A percentile compares a stretch with the other conserved stretches of the same genome.
Conservation (phyloP, 768 basidiomycete genomes). For the Termitomyces sp. region DNA sequence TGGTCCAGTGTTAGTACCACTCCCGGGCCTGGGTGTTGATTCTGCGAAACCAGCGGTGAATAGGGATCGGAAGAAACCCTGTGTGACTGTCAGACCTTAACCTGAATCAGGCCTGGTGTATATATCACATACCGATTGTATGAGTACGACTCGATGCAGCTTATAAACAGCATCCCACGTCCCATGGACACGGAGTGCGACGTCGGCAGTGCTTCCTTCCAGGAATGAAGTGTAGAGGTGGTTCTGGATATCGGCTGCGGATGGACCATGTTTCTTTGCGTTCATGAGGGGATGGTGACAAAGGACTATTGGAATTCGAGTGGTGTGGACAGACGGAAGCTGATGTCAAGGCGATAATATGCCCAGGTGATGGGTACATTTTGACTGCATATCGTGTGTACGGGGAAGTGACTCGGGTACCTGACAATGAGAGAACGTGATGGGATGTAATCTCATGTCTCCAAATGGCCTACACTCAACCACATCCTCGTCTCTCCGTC, state of each 20-base stretch:
- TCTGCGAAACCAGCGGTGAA: slow-evolving; percentile 81
- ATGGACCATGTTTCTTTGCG: slow-evolving; percentile 37
- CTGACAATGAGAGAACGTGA: not conserved
- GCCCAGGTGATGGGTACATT: not conserved
- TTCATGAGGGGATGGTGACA: slow-evolving; percentile 8
- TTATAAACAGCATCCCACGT: slow-evolving; percentile 69
- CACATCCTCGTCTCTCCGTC: slow-evolving; percentile 63
- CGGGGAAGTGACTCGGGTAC: not conserved
- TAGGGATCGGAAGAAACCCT: slow-evolving; percentile 87
- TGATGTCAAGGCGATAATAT: slow-evolving; percentile 1
- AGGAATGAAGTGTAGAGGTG: slow-evolving; percentile 78
- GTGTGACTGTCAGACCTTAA: not conserved
- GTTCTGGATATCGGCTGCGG: slow-evolving; percentile 55
- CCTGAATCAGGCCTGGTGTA: not conserved
- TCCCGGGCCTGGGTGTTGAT: slow-evolving; percentile 32
- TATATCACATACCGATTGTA: slow-evolving; percentile 64
- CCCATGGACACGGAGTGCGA: slow-evolving; percentile 63
- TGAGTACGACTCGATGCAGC: slow-evolving; percentile 81
- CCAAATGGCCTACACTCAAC: slow-evolving; percentile 52
- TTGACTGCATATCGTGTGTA: not conserved
- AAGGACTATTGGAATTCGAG: not conserved
- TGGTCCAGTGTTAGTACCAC: slow-evolving; percentile 22
- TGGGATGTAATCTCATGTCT: too few species aligned
- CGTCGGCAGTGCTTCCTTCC: slow-evolving; percentile 68
- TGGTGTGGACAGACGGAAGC: not conserved